Evolutionary conservation across 2,329 filamentous ascomycete genomes (phyloP).

Genomic region (Mycogone perniciosa): DNA sequence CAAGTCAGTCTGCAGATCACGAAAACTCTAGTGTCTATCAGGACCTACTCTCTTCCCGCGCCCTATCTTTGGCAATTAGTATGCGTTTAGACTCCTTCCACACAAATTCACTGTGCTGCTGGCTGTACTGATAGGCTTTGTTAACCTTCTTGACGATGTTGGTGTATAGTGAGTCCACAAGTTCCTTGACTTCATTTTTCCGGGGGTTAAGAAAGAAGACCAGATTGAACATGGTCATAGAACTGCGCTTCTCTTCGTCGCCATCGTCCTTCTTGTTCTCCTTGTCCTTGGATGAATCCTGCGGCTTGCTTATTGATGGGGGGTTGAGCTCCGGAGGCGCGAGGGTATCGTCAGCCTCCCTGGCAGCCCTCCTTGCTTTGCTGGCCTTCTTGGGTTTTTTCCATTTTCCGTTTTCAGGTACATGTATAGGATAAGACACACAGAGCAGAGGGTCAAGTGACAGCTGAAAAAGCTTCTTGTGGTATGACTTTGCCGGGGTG

Average conservation of each 20-base stretch:
- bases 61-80: conserved; percentile 72
- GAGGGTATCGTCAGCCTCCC: conserved; percentile 27
- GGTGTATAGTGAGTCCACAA: conserved; percentile 72
- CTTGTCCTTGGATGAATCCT: conserved; percentile 20
- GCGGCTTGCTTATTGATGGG: neutral
- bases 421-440: conserved; percentile 77
- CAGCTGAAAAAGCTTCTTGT: conserved; percentile 78
- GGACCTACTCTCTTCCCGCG: conserved; percentile 57
- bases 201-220: conserved; percentile 85
- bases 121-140: conserved; percentile 87
- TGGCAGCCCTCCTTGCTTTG: conserved; percentile 29
- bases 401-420: conserved; percentile 72
- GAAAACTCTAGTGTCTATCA: neutral
- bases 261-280: conserved; percentile 41
- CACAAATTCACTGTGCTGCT: conserved; percentile 83
- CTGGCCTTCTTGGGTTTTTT: conserved; percentile 56
- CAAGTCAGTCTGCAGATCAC: neutral
- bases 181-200: conserved; percentile 65
- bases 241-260: conserved; percentile 55
- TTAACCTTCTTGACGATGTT: conserved; percentile 89
- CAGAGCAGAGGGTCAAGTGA: conserved; percentile 74
- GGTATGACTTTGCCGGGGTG: conserved; percentile 67
- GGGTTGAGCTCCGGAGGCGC: conserved; percentile 21
- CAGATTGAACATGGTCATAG: conserved; percentile 96
- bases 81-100: conserved; percentile 87